Percentiles rank a stretch among this genome's conserved stretches.
Evolutionary conservation across 495 filamentous ascomycete genomes (phyloP).

Genomic region (Penicillium daleae): DNA sequence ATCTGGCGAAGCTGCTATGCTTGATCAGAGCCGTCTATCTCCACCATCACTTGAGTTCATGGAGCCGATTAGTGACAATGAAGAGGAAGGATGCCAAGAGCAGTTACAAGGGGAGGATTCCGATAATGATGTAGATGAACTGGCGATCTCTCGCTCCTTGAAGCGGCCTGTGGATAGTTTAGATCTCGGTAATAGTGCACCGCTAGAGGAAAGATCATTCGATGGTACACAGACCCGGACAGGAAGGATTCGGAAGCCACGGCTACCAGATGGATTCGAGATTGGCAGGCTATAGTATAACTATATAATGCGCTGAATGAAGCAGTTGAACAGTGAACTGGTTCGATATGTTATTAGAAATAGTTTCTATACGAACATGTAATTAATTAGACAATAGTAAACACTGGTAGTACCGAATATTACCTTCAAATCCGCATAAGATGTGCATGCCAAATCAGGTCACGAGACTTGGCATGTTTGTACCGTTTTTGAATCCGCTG

Average conservation of each 20-base stretch:
- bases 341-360: neutral
- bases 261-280: neutral
- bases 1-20: slow-evolving; percentile 11
- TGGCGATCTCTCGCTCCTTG: slow-evolving; percentile 1
- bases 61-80: slow-evolving; percentile 14
- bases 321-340: neutral
- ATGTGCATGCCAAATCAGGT: neutral
- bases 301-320: neutral
- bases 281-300: neutral
- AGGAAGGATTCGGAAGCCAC: neutral
- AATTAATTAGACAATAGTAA: neutral
- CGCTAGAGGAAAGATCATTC: neutral
- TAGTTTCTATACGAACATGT: neutral
- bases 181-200: neutral
- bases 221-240: neutral
- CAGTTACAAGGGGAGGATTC: slow-evolving; percentile 10
- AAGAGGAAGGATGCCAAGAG: slow-evolving; percentile 12
- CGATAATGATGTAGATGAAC: slow-evolving; percentile 5
- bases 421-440: neutral
- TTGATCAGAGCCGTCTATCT: slow-evolving; percentile 2
- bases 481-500: neutral
- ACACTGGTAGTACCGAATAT: neutral
- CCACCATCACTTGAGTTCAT: slow-evolving; percentile 3
- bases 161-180: neutral
- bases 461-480: neutral